These are phyloP conservation scores for Corylus americana DNA, from an alignment of 306 rosid genomes.

Conservation along the genomic window DNA sequence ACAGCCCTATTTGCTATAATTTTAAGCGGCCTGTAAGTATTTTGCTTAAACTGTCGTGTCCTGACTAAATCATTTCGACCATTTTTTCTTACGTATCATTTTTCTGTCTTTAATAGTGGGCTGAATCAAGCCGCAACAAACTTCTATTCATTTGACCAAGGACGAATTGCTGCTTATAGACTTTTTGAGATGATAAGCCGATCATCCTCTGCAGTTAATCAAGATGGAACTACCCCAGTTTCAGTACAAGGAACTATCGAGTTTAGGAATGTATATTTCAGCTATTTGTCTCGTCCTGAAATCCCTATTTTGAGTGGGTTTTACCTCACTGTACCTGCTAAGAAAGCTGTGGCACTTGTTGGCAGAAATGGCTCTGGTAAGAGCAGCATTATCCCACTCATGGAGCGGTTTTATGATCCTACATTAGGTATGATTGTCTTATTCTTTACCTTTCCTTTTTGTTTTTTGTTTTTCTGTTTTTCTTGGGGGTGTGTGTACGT, in stretches of 20 bases:
- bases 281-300: constrained; percentile 99
- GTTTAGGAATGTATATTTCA: constrained; percentile 96
- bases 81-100: constrained; percentile 25
- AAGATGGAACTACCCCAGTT: constrained; percentile 70
- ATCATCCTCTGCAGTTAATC: constrained; percentile 80
- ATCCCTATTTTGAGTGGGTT: constrained; percentile 98
- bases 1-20: constrained; percentile 95
- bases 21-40: constrained; percentile 97
- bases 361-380: constrained; percentile 99
- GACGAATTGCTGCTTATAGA: constrained; percentile 98
- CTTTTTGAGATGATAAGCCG: constrained; percentile 99
- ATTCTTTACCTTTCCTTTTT: neutral
- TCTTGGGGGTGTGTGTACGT: constrained; percentile 13
- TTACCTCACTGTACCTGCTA: constrained; percentile 97
- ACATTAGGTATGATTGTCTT: constrained; percentile 66
- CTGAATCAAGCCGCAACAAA: constrained; percentile 98
- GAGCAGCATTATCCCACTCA: constrained; percentile 98
- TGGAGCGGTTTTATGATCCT: constrained; percentile 99
- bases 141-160: constrained; percentile 99
- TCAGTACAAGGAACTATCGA: constrained; percentile 94
- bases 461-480: neutral
- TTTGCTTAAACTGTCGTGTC: constrained; percentile 1
- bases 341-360: constrained; percentile 98
- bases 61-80: constrained; percentile 22
- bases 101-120: constrained; percentile 55